These are phyloP conservation scores for Arachis monticola DNA, from an alignment of 331 rosid species.

Conservation along the genomic window DNA sequence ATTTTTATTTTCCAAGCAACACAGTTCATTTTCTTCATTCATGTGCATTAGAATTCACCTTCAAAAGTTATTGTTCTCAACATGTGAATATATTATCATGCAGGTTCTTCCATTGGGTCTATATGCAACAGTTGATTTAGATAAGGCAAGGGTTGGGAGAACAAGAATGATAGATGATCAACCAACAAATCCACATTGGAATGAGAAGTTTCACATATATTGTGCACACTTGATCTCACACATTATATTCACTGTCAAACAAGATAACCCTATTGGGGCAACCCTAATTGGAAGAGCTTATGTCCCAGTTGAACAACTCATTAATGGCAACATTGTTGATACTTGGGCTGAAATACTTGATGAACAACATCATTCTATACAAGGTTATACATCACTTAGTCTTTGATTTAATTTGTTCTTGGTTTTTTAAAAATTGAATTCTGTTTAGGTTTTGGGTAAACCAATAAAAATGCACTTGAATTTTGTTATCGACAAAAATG, in stretches of 20 bases:
- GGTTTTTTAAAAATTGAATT: neutral
- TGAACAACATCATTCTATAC: conserved; percentile 46
- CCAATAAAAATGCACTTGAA: no score
- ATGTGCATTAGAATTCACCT: neutral
- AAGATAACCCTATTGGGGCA: conserved; percentile 63
- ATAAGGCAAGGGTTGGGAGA: conserved; percentile 68
- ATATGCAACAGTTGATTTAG: conserved; percentile 87
- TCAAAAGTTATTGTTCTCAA: neutral
- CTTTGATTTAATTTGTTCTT: no score
- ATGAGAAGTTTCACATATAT: conserved; percentile 63
- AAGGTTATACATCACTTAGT: neutral
- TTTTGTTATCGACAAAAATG: no score
- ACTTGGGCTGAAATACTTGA: conserved; percentile 59
- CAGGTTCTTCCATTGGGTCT: conserved; percentile 55
- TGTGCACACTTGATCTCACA: conserved; percentile 71
- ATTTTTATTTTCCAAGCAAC: neutral
- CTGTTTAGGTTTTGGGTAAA: no score
- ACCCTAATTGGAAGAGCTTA: conserved; percentile 87
- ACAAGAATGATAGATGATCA: conserved; percentile 51
- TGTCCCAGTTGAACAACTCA: conserved; percentile 56
- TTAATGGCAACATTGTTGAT: conserved; percentile 43
- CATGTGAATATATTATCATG: neutral
- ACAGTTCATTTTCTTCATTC: conserved; percentile 22
- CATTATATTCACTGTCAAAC: conserved; percentile 74
- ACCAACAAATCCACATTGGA: conserved; percentile 60